Evolutionary conservation across 2,329 filamentous ascomycete species (phyloP), one percentile per base, ranked within the genome.

Genomic region (Aspergillus hiratsukae): DNA sequence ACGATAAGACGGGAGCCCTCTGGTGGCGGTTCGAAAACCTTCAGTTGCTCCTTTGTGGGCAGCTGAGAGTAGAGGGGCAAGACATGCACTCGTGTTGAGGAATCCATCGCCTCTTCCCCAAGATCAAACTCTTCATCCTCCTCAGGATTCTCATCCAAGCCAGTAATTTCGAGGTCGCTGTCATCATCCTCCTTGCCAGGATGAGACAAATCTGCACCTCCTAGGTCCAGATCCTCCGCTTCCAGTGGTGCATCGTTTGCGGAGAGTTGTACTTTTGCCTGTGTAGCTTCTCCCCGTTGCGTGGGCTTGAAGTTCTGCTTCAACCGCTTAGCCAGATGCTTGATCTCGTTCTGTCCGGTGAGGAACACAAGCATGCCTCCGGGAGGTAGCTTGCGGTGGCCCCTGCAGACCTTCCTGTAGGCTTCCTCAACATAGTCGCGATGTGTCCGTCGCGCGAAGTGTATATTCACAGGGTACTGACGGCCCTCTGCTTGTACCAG

Each of bases 341-440:
- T 80, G 58, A 99, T 99, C 70, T 99, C 95, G 61, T 91, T 90
- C 64, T 96, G 90, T 0, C 94, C 92, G 0, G 94, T 99, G 53
- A 99, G 76, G 67, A 99, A 99, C 0, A 97, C 91, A 23, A 99
- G 82, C 69, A 99, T 94, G 8, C 89, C 91, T 9, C 94, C 94
- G 0, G 89, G 86, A 2, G 94, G 94, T 7, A 99, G 81, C 70
- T 97, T 96, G 59, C 85, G 85, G 72, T 99, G 94, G 0, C 92
- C 94, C 69, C 87, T 86, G 62, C 85, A 87, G 43, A 99, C 87
- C 73, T 97, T 99, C 53, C 83, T 83, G 71, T 91, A 96, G 11
- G 87, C 88, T 68, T 97, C 94, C 53, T 96, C 91, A 1, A 96
- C 85, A 66, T 96, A 99, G 71, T 97, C 92, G 61, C 87, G 83